Percentiles rank a stretch among this genome's conserved stretches.
These are phyloP conservation scores for Lecanicillium sp. DNA, from an alignment of 2,329 filamentous ascomycete genomes.

Conservation along the genomic window DNA sequence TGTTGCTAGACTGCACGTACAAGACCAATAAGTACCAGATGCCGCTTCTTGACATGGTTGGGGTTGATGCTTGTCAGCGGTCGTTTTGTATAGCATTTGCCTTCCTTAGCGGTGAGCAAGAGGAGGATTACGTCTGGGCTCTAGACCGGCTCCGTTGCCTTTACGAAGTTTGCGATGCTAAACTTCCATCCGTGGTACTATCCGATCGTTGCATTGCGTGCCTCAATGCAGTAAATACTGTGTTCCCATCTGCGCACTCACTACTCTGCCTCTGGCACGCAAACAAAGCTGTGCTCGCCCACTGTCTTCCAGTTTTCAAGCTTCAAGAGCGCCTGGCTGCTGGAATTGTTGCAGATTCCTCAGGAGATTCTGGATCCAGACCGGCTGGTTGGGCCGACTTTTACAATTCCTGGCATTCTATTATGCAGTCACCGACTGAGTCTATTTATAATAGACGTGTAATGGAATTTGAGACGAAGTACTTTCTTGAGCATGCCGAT, in stretches of 20 bases:
- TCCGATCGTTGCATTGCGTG: constrained; percentile 14
- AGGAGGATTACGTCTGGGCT: constrained; percentile 15
- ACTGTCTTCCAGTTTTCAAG: constrained; percentile 8
- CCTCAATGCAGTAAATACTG: constrained; percentile 9
- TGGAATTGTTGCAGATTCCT: no score
- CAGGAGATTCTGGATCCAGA: no score
- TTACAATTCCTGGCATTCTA: constrained; percentile 13
- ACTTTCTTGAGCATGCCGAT: constrained; percentile 9
- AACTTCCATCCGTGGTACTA: constrained; percentile 11
- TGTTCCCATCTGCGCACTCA: constrained; percentile 8
- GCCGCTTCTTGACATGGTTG: constrained; percentile 15
- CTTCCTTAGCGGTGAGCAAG: constrained; percentile 12
- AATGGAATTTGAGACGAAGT: constrained; percentile 10
- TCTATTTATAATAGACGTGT: constrained; percentile 12
- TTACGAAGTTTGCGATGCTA: constrained; percentile 9
- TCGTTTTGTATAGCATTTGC: constrained; percentile 17
- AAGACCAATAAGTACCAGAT: constrained; percentile 17
- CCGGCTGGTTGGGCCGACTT: constrained; percentile 14
- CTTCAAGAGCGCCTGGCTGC: constrained; percentile 1
- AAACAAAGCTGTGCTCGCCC: constrained; percentile 10
- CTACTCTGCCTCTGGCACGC: constrained; percentile 12
- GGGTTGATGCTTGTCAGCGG: constrained; percentile 12
- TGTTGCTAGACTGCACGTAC: constrained; percentile 16
- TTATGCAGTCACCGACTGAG: constrained; percentile 12
- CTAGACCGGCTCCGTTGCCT: constrained; percentile 12